These are phyloP conservation scores for Annona squamosa DNA, from an alignment of 164 flowering plant species.

Conservation along the genomic window DNA sequence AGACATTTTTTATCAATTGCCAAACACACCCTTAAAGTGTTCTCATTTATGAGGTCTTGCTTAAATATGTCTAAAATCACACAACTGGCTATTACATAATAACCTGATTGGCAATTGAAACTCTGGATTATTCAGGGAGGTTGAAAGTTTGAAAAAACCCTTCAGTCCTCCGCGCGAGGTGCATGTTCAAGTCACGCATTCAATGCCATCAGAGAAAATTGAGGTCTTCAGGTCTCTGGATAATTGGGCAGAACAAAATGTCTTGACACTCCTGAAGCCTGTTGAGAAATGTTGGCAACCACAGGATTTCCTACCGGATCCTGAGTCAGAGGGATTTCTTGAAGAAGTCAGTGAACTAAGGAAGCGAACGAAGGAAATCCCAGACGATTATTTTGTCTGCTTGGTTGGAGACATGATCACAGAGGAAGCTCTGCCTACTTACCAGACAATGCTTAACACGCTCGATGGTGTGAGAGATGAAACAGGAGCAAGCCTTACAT, in stretches of 20 bases:
- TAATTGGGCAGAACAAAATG: constrained; percentile 54
- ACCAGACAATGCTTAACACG: constrained; percentile 51
- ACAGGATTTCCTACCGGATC: constrained; percentile 63
- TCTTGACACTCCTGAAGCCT: constrained; percentile 49
- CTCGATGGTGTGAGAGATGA: constrained; percentile 54
- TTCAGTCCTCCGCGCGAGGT: constrained; percentile 52
- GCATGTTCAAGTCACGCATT: constrained; percentile 61
- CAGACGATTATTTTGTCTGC: constrained; percentile 63
- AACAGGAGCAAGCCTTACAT: constrained; percentile 64
- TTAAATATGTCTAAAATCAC: not conserved
- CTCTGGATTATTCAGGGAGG: constrained; percentile 30
- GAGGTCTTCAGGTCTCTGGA: constrained; percentile 59
- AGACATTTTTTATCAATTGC: too few relatives aligned
- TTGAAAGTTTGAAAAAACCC: constrained; percentile 40
- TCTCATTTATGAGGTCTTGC: not conserved
- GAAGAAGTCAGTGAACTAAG: constrained; percentile 55
- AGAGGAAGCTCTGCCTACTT: constrained; percentile 49
- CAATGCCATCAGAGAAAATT: constrained; percentile 62
- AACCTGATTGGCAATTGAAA: not conserved
- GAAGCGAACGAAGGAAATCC: constrained; percentile 57
- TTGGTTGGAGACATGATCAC: constrained; percentile 69
- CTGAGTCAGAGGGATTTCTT: constrained; percentile 47
- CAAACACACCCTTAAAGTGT: not conserved
- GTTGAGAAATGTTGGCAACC: constrained; percentile 77
- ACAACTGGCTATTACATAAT: not conserved